Evolutionary conservation across 1,284 basidiomycete species (phyloP).

Genomic region (Lentinula novae-zelandiae): DNA sequence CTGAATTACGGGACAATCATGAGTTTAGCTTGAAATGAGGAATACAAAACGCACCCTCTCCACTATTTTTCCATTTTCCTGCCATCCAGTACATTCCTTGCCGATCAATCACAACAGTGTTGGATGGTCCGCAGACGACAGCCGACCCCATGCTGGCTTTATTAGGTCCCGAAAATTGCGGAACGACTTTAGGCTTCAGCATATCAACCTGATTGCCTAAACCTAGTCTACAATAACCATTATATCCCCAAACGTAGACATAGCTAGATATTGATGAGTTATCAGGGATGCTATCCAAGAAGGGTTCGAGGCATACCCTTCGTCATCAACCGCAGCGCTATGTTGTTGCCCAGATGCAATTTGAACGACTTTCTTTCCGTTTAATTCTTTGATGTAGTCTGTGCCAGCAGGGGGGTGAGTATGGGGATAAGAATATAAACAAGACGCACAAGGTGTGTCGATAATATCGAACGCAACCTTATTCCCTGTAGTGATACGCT

Average conservation of each 20-base stretch:
- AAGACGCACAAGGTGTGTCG: slow-evolving; percentile 60
- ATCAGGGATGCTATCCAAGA: background rate
- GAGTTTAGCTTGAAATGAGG: slow-evolving; percentile 6
- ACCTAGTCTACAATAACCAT: slow-evolving; percentile 78
- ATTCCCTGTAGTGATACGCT: slow-evolving; percentile 81
- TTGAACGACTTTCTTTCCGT: slow-evolving; percentile 73
- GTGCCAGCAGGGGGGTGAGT: background rate
- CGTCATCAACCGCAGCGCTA: slow-evolving; percentile 75
- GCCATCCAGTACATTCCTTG: slow-evolving; percentile 84
- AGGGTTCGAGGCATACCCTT: slow-evolving; percentile 45
- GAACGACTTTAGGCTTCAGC: slow-evolving; percentile 72
- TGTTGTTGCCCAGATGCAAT: slow-evolving; percentile 89
- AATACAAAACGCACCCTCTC: slow-evolving; percentile 9
- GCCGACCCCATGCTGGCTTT: slow-evolving; percentile 59
- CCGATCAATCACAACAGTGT: slow-evolving; percentile 80
- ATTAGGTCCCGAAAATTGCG: slow-evolving; percentile 35
- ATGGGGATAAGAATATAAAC: slow-evolving; percentile 4
- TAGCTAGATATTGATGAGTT: slow-evolving; percentile 33
- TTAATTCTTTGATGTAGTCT: slow-evolving; percentile 72
- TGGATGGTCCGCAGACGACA: slow-evolving; percentile 81
- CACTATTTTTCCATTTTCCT: slow-evolving; percentile 52
- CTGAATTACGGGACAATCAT: slow-evolving; percentile 29
- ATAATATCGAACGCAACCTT: slow-evolving; percentile 84
- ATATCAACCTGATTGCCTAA: slow-evolving; percentile 84
- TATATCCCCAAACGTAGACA: slow-evolving; percentile 87